Base-by-base conservation (phyloP, 805 yeast species). In the Pichia californica region DNA sequence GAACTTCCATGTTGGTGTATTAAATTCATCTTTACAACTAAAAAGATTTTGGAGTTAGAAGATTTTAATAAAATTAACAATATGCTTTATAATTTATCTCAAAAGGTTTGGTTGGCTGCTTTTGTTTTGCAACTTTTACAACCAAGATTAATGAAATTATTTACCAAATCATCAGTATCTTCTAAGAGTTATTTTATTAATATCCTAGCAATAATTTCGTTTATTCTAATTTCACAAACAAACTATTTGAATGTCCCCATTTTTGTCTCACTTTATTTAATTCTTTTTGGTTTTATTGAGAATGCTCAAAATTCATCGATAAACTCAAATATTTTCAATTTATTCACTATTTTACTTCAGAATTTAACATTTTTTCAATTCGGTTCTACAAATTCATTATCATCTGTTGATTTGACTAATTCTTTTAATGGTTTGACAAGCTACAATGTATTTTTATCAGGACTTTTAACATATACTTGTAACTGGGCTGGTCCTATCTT, bases 361-460 rank as follows among this genome's bases (percentile, higher is more conserved):
- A 81, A 87, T 52, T 67, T 88, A 33, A 66, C 88, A 0, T 93
- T 91, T 58, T 93, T 86, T 66, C 85, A 86, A 18, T 71, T 83
- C 59, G 98, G 98, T 0, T 87, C 86, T 40, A 88, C 98, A 0
- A 93, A 93, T 57, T 87, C 96, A 31, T 71, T 93, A 52, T 91
- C 97, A 0, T 83, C 97, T 0, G 80, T 93, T 19, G 97, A 91
- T 55, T 70, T 93, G 20, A 78, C 95, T 0, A 89, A 91, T 58
- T 89, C 96, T 0, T 93, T 93, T 62, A 91, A 91, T 58, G 99
- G 99, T 0, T 69, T 89, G 7, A 63, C 77, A 1, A 73, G 76
- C 36, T 93, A 88, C 57, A 76, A 81, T 50, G 73, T 89, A 19
- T 52, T 75, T 7, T 58, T 76, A 3, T 95, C 91, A 5, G 96